phyloP scores from a whole-genome alignment of 2,329 filamentous ascomycete genomes.

The Dactylonectria macrodidyma region DNA sequence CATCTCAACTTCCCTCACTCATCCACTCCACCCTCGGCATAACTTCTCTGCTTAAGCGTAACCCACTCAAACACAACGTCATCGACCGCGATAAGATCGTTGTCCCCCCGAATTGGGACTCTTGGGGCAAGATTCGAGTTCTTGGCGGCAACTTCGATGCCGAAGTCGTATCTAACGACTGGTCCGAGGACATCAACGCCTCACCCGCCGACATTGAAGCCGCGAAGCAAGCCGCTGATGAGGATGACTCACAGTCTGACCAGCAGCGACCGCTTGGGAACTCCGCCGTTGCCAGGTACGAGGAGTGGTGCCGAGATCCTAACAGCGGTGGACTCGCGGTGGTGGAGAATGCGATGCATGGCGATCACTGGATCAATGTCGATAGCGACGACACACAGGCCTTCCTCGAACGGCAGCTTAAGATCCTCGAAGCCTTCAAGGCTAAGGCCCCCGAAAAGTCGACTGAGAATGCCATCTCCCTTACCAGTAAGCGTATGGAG shows the following conservation, averaged over 20 bases:
- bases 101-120: conserved; percentile 97
- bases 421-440: conserved; percentile 77
- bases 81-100: conserved; percentile 96
- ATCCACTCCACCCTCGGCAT: conserved; percentile 90
- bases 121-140: conserved; percentile 96
- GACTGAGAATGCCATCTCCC: conserved; percentile 42
- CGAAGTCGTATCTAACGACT: conserved; percentile 86
- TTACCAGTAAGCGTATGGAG: conserved; percentile 48
- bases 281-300: conserved; percentile 80
- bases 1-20: conserved; percentile 83
- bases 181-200: conserved; percentile 86
- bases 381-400: conserved; percentile 76
- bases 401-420: conserved; percentile 83
- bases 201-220: conserved; percentile 51
- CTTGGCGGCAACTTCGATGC: conserved; percentile 93
- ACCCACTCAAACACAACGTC: conserved; percentile 88
- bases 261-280: conserved; percentile 54
- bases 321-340: conserved; percentile 70
- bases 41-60: conserved; percentile 84
- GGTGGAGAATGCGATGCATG: conserved; percentile 58
- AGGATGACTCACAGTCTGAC: conserved; percentile 43
- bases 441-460: conserved; percentile 68
- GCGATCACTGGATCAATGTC: conserved; percentile 52
- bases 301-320: conserved; percentile 84
- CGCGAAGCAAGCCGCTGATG: conserved; percentile 43